phyloP scores from a whole-genome alignment of 306 rosid species.

The Lagenaria siceraria region DNA sequence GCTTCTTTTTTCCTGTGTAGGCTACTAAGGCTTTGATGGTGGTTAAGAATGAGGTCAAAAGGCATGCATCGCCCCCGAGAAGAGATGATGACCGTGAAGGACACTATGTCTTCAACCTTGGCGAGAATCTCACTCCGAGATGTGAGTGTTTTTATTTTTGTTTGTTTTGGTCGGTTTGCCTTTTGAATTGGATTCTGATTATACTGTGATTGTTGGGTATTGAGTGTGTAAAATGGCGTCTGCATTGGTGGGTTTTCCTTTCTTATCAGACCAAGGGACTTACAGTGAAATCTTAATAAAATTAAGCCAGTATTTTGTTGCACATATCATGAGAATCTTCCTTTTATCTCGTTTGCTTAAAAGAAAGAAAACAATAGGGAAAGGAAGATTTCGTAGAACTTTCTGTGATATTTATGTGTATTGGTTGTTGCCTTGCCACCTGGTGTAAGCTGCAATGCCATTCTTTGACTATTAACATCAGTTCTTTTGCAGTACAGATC shows the following conservation, averaged over 20 bases:
- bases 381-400: background rate
- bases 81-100: constrained; percentile 96
- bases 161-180: background rate
- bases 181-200: background rate
- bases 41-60: constrained; percentile 30
- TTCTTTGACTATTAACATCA: background rate
- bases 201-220: background rate
- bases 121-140: constrained; percentile 95
- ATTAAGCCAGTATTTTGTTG: background rate
- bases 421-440: background rate
- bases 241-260: background rate
- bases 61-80: constrained; percentile 64
- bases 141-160: constrained; percentile 26
- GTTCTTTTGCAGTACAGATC: background rate
- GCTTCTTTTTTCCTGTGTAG: constrained; percentile 25
- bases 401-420: background rate
- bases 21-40: constrained; percentile 31
- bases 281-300: background rate
- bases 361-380: background rate
- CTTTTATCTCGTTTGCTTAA: background rate
- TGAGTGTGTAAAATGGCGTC: background rate
- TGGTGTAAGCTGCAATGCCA: background rate
- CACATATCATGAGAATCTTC: background rate
- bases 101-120: constrained; percentile 66
- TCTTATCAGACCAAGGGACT: background rate